These are phyloP conservation scores for Psilocybe cyanescens DNA, from an alignment of 768 basidiomycete species.

Conservation along the genomic window DNA sequence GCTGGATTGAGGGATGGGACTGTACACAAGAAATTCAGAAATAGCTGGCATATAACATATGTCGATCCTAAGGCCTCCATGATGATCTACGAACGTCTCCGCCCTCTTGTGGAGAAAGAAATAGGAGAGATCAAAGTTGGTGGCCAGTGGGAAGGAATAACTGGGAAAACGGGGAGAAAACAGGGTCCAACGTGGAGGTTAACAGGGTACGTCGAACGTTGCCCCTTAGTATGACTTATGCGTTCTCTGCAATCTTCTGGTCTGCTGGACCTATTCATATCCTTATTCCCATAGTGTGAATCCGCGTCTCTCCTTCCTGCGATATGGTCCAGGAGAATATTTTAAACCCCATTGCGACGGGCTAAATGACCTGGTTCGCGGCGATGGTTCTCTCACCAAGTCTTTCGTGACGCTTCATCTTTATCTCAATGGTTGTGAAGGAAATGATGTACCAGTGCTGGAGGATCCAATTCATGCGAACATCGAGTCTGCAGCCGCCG, in stretches of 20 bases:
- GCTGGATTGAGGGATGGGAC: slow-evolving; percentile 33
- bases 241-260: no score
- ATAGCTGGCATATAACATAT: slow-evolving; percentile 37
- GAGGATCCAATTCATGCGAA: slow-evolving; percentile 1
- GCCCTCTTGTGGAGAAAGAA: slow-evolving; percentile 34
- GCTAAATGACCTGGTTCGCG: slow-evolving; percentile 26
- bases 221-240: neutral
- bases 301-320: slow-evolving; percentile 43
- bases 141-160: slow-evolving; percentile 34
- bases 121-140: slow-evolving; percentile 33
- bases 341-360: slow-evolving; percentile 46
- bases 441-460: neutral
- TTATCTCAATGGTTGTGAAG: slow-evolving; percentile 40
- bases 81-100: slow-evolving; percentile 34
- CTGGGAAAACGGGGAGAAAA: slow-evolving; percentile 30
- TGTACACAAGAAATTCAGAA: slow-evolving; percentile 36
- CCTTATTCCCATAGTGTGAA: slow-evolving; percentile 30
- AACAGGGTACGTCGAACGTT: slow-evolving; percentile 26
- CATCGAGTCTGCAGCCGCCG: neutral
- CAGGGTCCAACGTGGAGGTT: slow-evolving; percentile 38
- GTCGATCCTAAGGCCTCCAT: slow-evolving; percentile 32
- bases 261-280: neutral
- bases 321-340: slow-evolving; percentile 46
- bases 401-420: slow-evolving; percentile 47
- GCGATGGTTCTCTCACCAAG: slow-evolving; percentile 29